Evolutionary conservation across 2,329 filamentous ascomycete species (phyloP), one percentile per base, ranked within the genome.

Genomic region (Diaporthe eres): DNA sequence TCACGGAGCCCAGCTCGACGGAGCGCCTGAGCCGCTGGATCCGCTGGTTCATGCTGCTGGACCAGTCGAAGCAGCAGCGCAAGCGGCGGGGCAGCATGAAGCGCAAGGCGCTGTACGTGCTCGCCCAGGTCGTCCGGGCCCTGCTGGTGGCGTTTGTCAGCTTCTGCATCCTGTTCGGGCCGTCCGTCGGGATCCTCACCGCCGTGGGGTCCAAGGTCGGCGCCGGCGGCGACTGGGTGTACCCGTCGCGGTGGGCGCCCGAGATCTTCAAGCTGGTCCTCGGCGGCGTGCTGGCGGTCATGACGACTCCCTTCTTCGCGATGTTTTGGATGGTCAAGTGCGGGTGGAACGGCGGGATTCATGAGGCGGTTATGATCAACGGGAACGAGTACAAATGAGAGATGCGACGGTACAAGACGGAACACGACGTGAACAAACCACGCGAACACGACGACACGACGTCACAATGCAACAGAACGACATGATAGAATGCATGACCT

Each of bases 251-350:
- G 49, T 90, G 88, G 88, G 81, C 82, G 72, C 88, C 88, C 12
- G 82, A 88, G 77, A 78, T 87, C 42, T 90, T 89, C 82, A 90
- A 90, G 82, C 81, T 85, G 15, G 79, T 89, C 19, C 83, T 88
- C 49, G 88, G 88, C 17, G 88, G 84, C 9, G 76, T 87, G 55
- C 81, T 89, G 39, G 87, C 85, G 9, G 77, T 89, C 61, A 71
- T 89, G 57, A 86, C 85, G 55, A 88, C 88, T 61, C 88, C 88
- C 1, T 77, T 83, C 12, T 87, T 89, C 82, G 86, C 86, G 49
- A 78, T 84, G 28, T 88, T 89, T 76, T 90, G 88, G 89, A 81
- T 90, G 51, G 80, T 86, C 65, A 84, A 87, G 74, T 87, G 85
- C 13, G 88, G 88, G 0, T 90, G 87, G 88, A 65, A 65, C 17